Evolutionary conservation across 1,284 basidiomycete genomes (phyloP).

Genomic region (Tausonia pullulans): DNA sequence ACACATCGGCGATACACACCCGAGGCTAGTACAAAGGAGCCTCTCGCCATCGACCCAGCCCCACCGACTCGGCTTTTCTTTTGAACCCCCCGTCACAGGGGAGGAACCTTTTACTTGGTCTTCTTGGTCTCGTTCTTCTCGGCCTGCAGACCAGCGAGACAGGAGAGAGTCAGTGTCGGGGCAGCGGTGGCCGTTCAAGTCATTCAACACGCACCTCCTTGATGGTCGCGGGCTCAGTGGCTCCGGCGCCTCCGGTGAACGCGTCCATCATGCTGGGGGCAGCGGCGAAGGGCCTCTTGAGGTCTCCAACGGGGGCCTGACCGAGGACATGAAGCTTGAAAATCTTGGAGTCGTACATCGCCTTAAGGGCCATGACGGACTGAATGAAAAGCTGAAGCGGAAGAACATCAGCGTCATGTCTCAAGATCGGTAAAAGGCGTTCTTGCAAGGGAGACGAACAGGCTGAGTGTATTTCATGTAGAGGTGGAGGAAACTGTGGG

Average conservation of each 20-base stretch:
- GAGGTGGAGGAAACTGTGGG: constrained; percentile 56
- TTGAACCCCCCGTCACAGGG: no score
- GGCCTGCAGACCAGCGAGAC: constrained; percentile 64
- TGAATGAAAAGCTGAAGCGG: constrained; percentile 89
- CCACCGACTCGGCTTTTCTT: no score
- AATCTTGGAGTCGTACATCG: constrained; percentile 69
- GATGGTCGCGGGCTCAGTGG: not conserved
- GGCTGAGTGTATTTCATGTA: constrained; percentile 44
- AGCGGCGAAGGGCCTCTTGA: constrained; percentile 85
- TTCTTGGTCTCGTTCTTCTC: constrained; percentile 54
- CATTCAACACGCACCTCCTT: not conserved
- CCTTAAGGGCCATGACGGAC: constrained; percentile 77
- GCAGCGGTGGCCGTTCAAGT: constrained; percentile 44
- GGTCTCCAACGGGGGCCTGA: constrained; percentile 66
- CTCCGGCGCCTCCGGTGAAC: constrained; percentile 19
- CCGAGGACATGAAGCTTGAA: constrained; percentile 68
- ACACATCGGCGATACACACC: no score
- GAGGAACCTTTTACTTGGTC: constrained; percentile 11
- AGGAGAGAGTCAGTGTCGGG: constrained; percentile 55
- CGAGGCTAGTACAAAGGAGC: no score
- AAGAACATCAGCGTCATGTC: constrained; percentile 18
- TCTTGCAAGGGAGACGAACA: not conserved
- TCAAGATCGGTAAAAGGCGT: not conserved
- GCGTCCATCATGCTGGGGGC: constrained; percentile 55
- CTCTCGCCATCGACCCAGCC: no score